Conservation (phyloP, 1,139 yeast species). For the Nadsonia commutata region DNA sequence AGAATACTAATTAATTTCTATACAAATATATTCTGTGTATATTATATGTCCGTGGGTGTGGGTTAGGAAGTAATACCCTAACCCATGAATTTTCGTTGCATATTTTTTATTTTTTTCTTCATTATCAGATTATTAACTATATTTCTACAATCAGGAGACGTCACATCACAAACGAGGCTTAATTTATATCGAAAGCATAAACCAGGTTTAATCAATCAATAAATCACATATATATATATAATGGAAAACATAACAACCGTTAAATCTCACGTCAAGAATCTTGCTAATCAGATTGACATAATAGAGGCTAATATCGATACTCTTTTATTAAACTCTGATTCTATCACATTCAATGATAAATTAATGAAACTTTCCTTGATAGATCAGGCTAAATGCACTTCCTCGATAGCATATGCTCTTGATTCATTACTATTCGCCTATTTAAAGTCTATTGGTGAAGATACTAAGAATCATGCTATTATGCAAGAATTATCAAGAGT, state of each 20-base stretch:
- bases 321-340: background rate
- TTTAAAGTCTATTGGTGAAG: conserved; percentile 44
- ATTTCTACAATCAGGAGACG: too few relatives aligned
- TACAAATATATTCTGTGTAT: too few relatives aligned
- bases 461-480: conserved; percentile 45
- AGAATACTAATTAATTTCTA: too few relatives aligned
- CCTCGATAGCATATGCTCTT: conserved; percentile 26
- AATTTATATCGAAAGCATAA: too few relatives aligned
- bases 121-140: too few relatives aligned
- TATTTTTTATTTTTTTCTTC: too few relatives aligned
- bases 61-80: too few relatives aligned
- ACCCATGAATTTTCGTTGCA: too few relatives aligned
- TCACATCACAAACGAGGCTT: too few relatives aligned
- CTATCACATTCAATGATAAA: background rate
- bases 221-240: too few relatives aligned
- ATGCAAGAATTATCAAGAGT: conserved; percentile 60
- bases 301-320: background rate
- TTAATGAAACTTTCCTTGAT: conserved; percentile 4
- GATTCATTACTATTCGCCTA: conserved; percentile 36
- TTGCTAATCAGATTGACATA: background rate
- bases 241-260: background rate
- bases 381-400: conserved; percentile 22
- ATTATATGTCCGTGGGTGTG: too few relatives aligned
- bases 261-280: background rate
- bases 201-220: too few relatives aligned